Evolutionary conservation across 805 yeast species (phyloP).

Genomic region (Helenozyma baotianmanensis): DNA sequence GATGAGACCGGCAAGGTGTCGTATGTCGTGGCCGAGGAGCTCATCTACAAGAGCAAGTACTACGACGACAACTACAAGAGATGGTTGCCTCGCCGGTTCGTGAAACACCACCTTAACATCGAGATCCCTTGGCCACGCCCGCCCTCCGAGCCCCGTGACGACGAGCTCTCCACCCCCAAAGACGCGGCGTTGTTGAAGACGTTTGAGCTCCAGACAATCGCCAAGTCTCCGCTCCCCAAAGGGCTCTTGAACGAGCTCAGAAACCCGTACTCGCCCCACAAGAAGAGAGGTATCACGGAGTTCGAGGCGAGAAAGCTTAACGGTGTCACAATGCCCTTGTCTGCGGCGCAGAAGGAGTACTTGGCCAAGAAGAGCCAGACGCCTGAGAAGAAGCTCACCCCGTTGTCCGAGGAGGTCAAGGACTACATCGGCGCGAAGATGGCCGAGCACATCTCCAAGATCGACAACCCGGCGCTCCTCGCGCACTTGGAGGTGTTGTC

Average conservation of each 20-base stretch:
- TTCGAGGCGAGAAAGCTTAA: slow-evolving; percentile 57
- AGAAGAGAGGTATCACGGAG: slow-evolving; percentile 48
- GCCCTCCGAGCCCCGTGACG: slow-evolving; percentile 46
- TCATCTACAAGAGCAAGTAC: slow-evolving; percentile 63
- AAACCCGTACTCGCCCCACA: slow-evolving; percentile 70
- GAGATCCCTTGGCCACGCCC: slow-evolving; percentile 91
- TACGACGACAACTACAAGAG: slow-evolving; percentile 70
- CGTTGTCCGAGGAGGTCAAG: slow-evolving; percentile 50
- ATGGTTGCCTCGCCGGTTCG: slow-evolving; percentile 74
- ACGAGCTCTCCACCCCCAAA: slow-evolving; percentile 52
- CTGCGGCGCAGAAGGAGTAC: slow-evolving; percentile 58
- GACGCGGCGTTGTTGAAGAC: slow-evolving; percentile 66
- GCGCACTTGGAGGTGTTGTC: slow-evolving; percentile 39
- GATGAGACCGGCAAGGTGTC: slow-evolving; percentile 59
- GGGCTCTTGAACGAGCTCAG: slow-evolving; percentile 66
- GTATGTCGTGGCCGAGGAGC: slow-evolving; percentile 74
- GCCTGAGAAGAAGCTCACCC: slow-evolving; percentile 32
- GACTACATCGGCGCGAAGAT: slow-evolving; percentile 50
- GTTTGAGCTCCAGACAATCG: slow-evolving; percentile 63
- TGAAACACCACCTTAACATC: slow-evolving; percentile 61
- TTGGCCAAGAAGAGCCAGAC: slow-evolving; percentile 46
- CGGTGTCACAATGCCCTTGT: slow-evolving; percentile 75
- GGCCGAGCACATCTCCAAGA: slow-evolving; percentile 34
- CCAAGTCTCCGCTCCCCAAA: slow-evolving; percentile 63
- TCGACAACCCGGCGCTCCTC: slow-evolving; percentile 31